A percentile compares a stretch with the other conserved stretches of the same genome.
Conservation (phyloP, 75 land plant genomes). For the Picea glauca region DNA sequence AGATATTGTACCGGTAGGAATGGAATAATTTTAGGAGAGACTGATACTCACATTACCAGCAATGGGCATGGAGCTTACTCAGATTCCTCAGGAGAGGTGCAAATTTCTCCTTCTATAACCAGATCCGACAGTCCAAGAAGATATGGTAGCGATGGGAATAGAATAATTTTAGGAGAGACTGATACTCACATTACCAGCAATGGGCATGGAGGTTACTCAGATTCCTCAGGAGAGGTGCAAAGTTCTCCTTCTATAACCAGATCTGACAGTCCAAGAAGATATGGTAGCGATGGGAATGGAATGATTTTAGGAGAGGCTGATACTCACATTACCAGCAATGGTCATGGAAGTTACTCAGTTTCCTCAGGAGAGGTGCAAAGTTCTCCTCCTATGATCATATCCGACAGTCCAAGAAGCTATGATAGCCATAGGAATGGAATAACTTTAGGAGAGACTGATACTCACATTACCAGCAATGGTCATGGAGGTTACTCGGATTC, state of each 20-base stretch:
- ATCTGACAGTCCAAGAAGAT: constrained; percentile 33
- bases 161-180: constrained; percentile 39
- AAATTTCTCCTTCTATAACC: constrained; percentile 17
- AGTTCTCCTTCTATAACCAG: constrained; percentile 22
- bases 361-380: too few relatives aligned
- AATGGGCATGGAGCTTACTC: neutral
- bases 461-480: constrained; percentile 29
- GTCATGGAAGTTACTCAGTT: neutral
- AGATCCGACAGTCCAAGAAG: constrained; percentile 37
- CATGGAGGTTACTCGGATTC: neutral
- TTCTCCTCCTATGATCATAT: constrained; percentile 25
- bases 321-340: constrained; percentile 32
- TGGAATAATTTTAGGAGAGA: constrained; percentile 40
- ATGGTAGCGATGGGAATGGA: constrained; percentile 37
- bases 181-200: constrained; percentile 40
- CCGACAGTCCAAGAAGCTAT: constrained; percentile 30
- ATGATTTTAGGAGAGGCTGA: constrained; percentile 43
- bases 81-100: too few relatives aligned
- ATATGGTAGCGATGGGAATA: constrained; percentile 34
- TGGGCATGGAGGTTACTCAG: neutral
- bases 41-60: constrained; percentile 38
- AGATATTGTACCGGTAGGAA: constrained; percentile 33
- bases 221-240: too few relatives aligned
- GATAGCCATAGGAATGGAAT: constrained; percentile 41
- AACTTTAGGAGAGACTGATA: constrained; percentile 40